A percentile compares a stretch with the other conserved stretches of the same genome.
Conservation (phyloP, 352 stramenopile genomes). For the Globisporangium nodosum region DNA sequence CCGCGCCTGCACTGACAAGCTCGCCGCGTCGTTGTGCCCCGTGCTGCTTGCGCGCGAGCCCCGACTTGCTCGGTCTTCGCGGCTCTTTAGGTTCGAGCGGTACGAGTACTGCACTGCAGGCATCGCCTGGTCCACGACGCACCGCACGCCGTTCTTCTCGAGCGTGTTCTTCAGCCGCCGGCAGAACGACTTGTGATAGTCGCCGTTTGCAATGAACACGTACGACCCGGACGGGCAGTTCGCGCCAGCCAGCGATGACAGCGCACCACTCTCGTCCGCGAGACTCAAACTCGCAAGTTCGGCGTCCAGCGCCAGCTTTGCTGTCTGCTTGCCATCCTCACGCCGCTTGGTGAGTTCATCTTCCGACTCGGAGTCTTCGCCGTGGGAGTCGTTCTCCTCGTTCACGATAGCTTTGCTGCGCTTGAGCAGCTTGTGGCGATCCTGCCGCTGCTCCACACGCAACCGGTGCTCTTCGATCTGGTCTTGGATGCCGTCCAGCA, state of each 20-base stretch:
- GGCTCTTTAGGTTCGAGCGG: conserved; percentile 12
- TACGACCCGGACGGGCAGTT: conserved; percentile 26
- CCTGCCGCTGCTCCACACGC: conserved; percentile 31
- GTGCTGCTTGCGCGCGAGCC: not conserved
- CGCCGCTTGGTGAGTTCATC: conserved; percentile 13
- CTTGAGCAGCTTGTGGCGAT: conserved; percentile 24
- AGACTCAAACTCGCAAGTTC: not conserved
- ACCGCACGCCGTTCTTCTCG: conserved; percentile 49
- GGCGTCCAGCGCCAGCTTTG: not conserved
- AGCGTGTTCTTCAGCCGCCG: conserved; percentile 48
- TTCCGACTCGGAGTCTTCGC: conserved; percentile 16
- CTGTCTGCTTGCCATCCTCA: not conserved
- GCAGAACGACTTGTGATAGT: conserved; percentile 69
- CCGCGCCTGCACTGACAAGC: conserved; percentile 40
- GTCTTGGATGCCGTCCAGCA: conserved; percentile 78
- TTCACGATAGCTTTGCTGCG: conserved; percentile 14
- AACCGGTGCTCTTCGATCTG: conserved; percentile 78
- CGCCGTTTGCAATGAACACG: conserved; percentile 73
- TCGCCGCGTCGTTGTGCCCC: conserved; percentile 5
- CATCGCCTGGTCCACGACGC: conserved; percentile 45
- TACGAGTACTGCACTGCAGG: conserved; percentile 44
- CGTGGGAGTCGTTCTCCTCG: conserved; percentile 8
- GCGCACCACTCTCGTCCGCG: not conserved
- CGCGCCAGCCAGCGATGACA: not conserved
- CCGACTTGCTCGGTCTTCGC: conserved; percentile 6